Evolutionary conservation across 2,329 filamentous ascomycete species (phyloP), one percentile per base, ranked within the genome.

Genomic region (Ophiostoma tasmaniense): DNA sequence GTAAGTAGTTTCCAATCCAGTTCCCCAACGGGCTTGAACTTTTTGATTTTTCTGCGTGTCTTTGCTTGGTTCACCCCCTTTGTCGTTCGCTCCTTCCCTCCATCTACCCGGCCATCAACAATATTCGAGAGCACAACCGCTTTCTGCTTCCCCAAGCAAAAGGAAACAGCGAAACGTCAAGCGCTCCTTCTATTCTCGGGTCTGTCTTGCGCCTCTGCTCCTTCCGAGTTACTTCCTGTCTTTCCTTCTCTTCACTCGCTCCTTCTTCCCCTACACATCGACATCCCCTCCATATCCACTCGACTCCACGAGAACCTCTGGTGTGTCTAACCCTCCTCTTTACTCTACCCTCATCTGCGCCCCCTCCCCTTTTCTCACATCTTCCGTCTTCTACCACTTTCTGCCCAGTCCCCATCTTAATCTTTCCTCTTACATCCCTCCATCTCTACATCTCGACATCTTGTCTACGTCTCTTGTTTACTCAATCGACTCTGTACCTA

Each of bases 51-150:
- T 59, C n/a, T 59, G 25, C n/a, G 50, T 13, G 55, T 30, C 28
- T 35, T 30, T 61, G 28, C 59, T 62, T 62, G 59, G 55, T 61
- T 4, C 28, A 62, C 59, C 61, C 59, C 59, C 61, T 66, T 37
- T 25, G 35, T 62, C 22, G 50, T 62, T 66, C 50, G 64, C 50
- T 69, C 64, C 64, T 66, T 62, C 66, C 25, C 64, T 71, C 71
- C 71, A 55, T 69, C 71, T 69, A 66, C 30, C 71, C 71, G 68
- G 66, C 66, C n/a, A 64, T 64, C 66, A 64, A 64, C 61, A 64
- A 64, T 62, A 62, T 37, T 64, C n/a, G 37, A 20, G 61, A 25
- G 33, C 59, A 62, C 59, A 70, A 69, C 69, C 67, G 65, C 68
- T 69, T 68, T 13, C 20, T 66, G 37, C 45, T 69, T 37, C 52